Evolutionary conservation across 2,329 filamentous ascomycete genomes (phyloP).

Genomic region (Alternaria sp.): DNA sequence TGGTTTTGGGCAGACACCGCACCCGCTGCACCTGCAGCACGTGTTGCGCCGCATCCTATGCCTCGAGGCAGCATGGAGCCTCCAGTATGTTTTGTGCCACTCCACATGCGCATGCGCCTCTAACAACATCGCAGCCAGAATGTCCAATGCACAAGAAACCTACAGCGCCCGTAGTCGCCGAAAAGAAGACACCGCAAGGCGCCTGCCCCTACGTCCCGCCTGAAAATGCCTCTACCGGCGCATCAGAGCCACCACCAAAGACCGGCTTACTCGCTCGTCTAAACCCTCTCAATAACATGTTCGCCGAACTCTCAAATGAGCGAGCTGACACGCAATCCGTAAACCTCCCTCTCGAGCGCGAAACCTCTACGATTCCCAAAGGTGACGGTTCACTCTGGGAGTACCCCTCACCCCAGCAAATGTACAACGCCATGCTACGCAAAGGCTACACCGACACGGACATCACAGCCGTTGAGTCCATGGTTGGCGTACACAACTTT

Average conservation of each 20-base stretch:
- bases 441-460: constrained; percentile 97
- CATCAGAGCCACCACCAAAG: constrained; percentile 41
- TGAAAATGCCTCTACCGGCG: constrained; percentile 37
- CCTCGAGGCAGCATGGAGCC: constrained; percentile 59
- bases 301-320: constrained; percentile 81
- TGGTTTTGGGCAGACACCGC: constrained; percentile 74
- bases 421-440: constrained; percentile 97
- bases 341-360: constrained; percentile 79
- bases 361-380: constrained; percentile 89
- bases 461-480: constrained; percentile 89
- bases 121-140: constrained; percentile 60
- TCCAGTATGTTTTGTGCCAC: constrained; percentile 56
- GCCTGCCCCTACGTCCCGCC: constrained; percentile 61
- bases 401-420: constrained; percentile 97
- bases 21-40: constrained; percentile 49
- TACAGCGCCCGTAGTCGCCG: constrained; percentile 41
- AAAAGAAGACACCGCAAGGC: constrained; percentile 50
- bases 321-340: constrained; percentile 76
- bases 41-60: constrained; percentile 58
- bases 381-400: constrained; percentile 87
- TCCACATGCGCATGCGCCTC: constrained; percentile 24
- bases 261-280: constrained; percentile 69
- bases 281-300: constrained; percentile 95
- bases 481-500: constrained; percentile 98
- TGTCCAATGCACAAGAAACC: constrained; percentile 73